Conservation (phyloP, 1,284 basidiomycete genomes). For the Pseudomicrostroma phylloplanum region DNA sequence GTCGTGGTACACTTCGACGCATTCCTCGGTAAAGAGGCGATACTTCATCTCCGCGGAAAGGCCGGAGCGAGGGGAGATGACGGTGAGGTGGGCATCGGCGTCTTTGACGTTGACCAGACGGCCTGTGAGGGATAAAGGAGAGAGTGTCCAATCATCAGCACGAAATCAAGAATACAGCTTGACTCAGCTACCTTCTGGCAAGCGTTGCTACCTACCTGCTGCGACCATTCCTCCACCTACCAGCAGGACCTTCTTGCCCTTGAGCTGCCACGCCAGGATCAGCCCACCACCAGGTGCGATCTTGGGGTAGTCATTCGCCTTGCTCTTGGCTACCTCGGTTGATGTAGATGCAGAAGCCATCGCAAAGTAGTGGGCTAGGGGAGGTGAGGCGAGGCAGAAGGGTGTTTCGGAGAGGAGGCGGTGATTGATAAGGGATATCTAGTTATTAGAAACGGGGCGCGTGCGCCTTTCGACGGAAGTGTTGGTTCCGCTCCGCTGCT, state of each 20-base stretch:
- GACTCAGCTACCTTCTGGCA: neutral
- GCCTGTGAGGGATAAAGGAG: conserved; percentile 12
- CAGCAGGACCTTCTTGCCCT: conserved; percentile 70
- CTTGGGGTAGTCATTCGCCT: conserved; percentile 22
- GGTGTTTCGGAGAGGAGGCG: too few relatives aligned
- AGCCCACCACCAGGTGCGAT: conserved; percentile 62
- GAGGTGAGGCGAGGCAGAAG: too few relatives aligned
- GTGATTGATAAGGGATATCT: too few relatives aligned
- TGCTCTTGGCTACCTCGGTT: neutral
- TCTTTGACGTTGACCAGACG: conserved; percentile 47
- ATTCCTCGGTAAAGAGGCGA: conserved; percentile 30
- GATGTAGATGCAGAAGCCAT: too few relatives aligned
- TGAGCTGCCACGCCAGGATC: conserved; percentile 79
- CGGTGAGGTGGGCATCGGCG: conserved; percentile 45
- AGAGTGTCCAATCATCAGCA: neutral
- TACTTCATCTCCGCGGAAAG: conserved; percentile 44
- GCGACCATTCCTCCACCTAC: conserved; percentile 85
- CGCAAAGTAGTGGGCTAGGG: too few relatives aligned
- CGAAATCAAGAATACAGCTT: neutral
- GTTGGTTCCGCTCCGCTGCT: too few relatives aligned
- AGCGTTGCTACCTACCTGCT: conserved; percentile 54
- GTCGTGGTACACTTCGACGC: conserved; percentile 48
- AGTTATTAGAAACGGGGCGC: too few relatives aligned
- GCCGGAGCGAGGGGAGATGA: conserved; percentile 41
- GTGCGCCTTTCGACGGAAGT: too few relatives aligned